Conservation (phyloP, 805 yeast genomes). For the Candida montana region DNA sequence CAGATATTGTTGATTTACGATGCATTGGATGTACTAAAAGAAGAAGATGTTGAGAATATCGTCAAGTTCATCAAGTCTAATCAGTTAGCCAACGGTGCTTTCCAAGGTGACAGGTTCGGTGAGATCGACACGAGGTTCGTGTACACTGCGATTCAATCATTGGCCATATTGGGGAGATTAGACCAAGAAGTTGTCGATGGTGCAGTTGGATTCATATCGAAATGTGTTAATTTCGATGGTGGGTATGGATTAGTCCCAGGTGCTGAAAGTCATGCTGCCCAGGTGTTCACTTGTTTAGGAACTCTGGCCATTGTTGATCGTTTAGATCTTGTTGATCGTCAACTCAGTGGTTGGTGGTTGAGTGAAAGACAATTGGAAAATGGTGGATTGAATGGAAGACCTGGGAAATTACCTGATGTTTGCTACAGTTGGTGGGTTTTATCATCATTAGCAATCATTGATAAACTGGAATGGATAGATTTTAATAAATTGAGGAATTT, state of each 20-base stretch:
- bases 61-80: slow-evolving; percentile 33
- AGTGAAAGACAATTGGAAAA: slow-evolving; percentile 78
- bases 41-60: slow-evolving; percentile 27
- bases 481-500: slow-evolving; percentile 53
- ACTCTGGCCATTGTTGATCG: slow-evolving; percentile 64
- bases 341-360: slow-evolving; percentile 74
- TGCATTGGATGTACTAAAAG: slow-evolving; percentile 40
- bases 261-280: slow-evolving; percentile 93
- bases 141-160: slow-evolving; percentile 70
- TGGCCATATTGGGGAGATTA: slow-evolving; percentile 64
- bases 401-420: slow-evolving; percentile 94
- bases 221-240: slow-evolving; percentile 90
- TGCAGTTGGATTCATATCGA: slow-evolving; percentile 58
- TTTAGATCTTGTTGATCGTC: slow-evolving; percentile 42
- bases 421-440: slow-evolving; percentile 98
- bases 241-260: slow-evolving; percentile 94
- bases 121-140: slow-evolving; percentile 91
- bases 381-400: slow-evolving; percentile 96
- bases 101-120: slow-evolving; percentile 87
- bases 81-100: slow-evolving; percentile 55
- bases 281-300: slow-evolving; percentile 80
- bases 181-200: slow-evolving; percentile 49
- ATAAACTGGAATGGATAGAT: slow-evolving; percentile 73
- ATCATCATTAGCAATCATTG: slow-evolving; percentile 65
- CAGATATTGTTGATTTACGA: slow-evolving; percentile 72